phyloP scores from a whole-genome alignment of 2,329 filamentous ascomycete genomes.

The Colletotrichum gloeosporioides region DNA sequence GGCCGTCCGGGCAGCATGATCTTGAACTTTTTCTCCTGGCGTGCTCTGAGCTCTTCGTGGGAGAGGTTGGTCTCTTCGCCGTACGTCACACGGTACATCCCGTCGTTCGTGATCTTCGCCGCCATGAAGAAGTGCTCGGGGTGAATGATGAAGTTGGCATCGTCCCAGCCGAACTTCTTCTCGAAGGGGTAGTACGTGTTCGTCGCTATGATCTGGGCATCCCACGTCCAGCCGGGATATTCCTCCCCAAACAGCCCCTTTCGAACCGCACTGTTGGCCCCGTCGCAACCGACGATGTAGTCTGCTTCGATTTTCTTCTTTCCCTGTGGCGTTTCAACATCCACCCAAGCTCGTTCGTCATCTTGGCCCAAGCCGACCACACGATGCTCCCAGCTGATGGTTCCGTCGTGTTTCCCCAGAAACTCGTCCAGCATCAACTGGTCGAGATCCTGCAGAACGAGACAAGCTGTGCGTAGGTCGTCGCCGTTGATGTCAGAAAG shows the following conservation, averaged over 20 bases:
- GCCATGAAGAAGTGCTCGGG: constrained; percentile 67
- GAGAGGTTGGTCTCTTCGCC: constrained; percentile 60
- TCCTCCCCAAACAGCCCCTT: constrained; percentile 57
- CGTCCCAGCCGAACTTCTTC: constrained; percentile 54
- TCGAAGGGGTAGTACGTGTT: constrained; percentile 69
- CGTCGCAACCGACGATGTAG: constrained; percentile 63
- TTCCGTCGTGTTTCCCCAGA: constrained; percentile 35
- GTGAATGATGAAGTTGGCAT: constrained; percentile 67
- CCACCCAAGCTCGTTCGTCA: constrained; percentile 46
- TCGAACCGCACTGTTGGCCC: constrained; percentile 53
- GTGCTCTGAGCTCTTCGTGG: constrained; percentile 55
- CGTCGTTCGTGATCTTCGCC: constrained; percentile 62
- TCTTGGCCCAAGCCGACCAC: constrained; percentile 54
- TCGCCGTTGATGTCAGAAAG: constrained; percentile 41
- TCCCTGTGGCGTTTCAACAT: constrained; percentile 43
- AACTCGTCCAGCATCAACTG: constrained; percentile 48
- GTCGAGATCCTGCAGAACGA: constrained; percentile 48
- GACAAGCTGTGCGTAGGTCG: constrained; percentile 45
- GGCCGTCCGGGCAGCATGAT: constrained; percentile 65
- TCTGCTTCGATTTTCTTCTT: constrained; percentile 48
- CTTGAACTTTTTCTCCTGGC: constrained; percentile 61
- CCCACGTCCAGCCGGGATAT: constrained; percentile 65
- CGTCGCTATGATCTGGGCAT: constrained; percentile 66
- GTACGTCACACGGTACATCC: constrained; percentile 68
- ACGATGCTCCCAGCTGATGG: constrained; percentile 50